Percentiles rank a stretch among this genome's conserved stretches.
Evolutionary conservation across 2,329 filamentous ascomycete genomes (phyloP).

Genomic region (Pseudocercospora fuligena): DNA sequence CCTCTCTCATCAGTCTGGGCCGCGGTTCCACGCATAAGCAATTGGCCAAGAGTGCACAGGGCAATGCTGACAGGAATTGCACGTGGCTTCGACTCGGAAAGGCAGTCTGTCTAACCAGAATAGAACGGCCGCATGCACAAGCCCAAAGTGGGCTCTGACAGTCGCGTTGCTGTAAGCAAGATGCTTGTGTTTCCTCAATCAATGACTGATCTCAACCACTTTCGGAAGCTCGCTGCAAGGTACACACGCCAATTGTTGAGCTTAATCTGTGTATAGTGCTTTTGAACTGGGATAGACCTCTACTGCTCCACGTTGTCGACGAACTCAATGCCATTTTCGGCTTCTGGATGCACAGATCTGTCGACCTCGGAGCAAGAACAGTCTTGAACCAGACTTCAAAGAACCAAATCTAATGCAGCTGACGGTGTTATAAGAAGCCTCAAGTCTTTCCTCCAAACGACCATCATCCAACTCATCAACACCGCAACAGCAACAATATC

Average conservation of each 20-base stretch:
- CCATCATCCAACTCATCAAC: constrained; percentile 1
- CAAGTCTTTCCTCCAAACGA: neutral
- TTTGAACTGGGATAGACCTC: constrained; percentile 9
- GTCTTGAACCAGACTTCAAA: neutral
- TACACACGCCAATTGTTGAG: neutral
- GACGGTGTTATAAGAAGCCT: constrained; percentile 8
- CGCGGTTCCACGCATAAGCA: too few species aligned
- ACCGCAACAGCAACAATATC: neutral
- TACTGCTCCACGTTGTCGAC: neutral
- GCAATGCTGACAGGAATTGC: too few species aligned
- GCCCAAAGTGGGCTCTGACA: neutral
- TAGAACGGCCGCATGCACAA: neutral
- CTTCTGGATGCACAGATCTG: too few species aligned
- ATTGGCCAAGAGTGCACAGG: too few species aligned
- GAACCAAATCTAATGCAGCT: neutral
- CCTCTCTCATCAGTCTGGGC: too few species aligned
- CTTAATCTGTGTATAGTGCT: constrained; percentile 15
- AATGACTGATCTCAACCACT: neutral
- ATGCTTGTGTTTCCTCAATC: neutral
- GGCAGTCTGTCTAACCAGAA: neutral
- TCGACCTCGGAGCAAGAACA: too few species aligned
- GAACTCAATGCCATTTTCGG: neutral
- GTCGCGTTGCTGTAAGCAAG: neutral
- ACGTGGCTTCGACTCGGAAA: neutral
- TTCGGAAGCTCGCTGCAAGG: neutral